These are phyloP conservation scores for Cyberlindnera nakhonratchasimensis DNA, from an alignment of 805 yeast genomes.

Conservation along the genomic window DNA sequence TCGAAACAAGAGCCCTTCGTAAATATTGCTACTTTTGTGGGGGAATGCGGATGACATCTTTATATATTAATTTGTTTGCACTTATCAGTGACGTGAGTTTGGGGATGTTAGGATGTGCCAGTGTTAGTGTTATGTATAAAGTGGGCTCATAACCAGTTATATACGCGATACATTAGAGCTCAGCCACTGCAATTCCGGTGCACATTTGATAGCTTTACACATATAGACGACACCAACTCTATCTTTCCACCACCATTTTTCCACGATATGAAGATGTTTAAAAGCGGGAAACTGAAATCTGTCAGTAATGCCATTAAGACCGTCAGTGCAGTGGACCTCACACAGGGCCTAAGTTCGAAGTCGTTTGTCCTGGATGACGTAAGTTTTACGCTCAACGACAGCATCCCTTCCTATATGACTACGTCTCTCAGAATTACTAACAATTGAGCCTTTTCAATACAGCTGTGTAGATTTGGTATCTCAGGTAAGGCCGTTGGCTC, in stretches of 20 bases:
- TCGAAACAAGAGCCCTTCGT: too few relatives aligned
- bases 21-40: too few relatives aligned
- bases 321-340: conserved; percentile 28
- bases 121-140: too few relatives aligned
- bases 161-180: too few relatives aligned
- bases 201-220: neutral
- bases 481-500: conserved; percentile 61
- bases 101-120: too few relatives aligned
- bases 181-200: neutral
- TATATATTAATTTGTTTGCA: too few relatives aligned
- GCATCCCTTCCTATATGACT: too few relatives aligned
- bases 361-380: conserved; percentile 33
- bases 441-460: neutral
- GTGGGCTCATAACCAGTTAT: too few relatives aligned
- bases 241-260: too few relatives aligned
- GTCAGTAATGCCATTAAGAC: conserved; percentile 34
- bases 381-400: conserved; percentile 12
- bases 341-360: conserved; percentile 30
- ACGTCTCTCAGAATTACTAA: conserved; percentile 1
- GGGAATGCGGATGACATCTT: too few relatives aligned
- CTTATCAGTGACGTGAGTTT: too few relatives aligned
- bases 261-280: conserved; percentile 28
- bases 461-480: conserved; percentile 47
- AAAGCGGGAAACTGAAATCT: conserved; percentile 31
- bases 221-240: too few relatives aligned